These are phyloP conservation scores for Phalaenopsis aphrodite DNA, from an alignment of 106 monocot species.

Conservation along the genomic window DNA sequence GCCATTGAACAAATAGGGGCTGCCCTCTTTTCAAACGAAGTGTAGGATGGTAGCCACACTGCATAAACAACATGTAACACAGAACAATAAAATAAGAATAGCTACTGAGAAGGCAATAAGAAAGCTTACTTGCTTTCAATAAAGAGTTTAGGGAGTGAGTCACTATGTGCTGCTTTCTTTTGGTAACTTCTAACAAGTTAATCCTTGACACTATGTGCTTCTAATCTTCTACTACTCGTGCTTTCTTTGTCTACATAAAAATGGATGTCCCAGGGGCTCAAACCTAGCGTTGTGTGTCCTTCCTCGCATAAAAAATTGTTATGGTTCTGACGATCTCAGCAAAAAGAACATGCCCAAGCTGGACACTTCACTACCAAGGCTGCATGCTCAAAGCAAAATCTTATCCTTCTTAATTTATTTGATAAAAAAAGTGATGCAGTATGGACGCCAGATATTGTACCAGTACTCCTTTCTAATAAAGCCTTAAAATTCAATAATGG, in stretches of 20 bases:
- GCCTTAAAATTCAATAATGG: slow-evolving; percentile 82
- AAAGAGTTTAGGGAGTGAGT: slow-evolving; percentile 27
- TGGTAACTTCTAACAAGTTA: slow-evolving; percentile 33
- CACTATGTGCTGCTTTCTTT: not conserved
- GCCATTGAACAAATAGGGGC: too few relatives aligned
- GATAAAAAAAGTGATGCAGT: slow-evolving; percentile 47
- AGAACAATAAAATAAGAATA: not conserved
- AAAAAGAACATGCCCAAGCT: slow-evolving; percentile 64
- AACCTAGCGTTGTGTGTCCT: slow-evolving; percentile 13
- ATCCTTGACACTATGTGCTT: slow-evolving; percentile 22
- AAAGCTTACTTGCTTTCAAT: slow-evolving; percentile 40
- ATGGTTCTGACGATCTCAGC: slow-evolving; percentile 66
- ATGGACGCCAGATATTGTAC: slow-evolving; percentile 13
- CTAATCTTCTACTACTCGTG: slow-evolving; percentile 41
- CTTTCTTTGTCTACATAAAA: slow-evolving; percentile 58
- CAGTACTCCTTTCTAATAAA: slow-evolving; percentile 37
- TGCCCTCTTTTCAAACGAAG: not conserved
- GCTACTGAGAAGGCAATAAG: not conserved
- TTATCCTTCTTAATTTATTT: slow-evolving; percentile 43
- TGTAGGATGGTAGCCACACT: not conserved
- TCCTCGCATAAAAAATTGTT: slow-evolving; percentile 41
- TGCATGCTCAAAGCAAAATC: slow-evolving; percentile 81
- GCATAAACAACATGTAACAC: not conserved
- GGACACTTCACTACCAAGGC: slow-evolving; percentile 62
- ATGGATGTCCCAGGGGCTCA: slow-evolving; percentile 51